phyloP scores from a whole-genome alignment of 768 basidiomycete genomes.

The Tulasnella sp. region DNA sequence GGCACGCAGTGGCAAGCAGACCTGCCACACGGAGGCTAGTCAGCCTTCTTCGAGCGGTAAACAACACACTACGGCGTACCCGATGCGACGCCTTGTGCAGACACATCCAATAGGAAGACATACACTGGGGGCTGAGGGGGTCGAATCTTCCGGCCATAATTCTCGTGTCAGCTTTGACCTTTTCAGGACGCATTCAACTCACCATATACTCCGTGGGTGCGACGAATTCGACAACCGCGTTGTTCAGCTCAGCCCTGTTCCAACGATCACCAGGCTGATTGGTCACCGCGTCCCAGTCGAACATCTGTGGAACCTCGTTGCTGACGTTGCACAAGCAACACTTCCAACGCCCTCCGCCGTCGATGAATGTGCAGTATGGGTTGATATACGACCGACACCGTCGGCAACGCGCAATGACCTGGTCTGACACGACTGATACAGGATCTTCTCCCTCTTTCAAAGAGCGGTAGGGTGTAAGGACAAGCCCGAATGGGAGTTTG shows the following conservation, averaged over 20 bases:
- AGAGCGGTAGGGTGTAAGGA: conserved; percentile 85
- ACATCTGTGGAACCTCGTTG: conserved; percentile 95
- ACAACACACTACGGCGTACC: conserved; percentile 35
- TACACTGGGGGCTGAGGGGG: conserved; percentile 97
- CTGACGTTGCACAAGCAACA: conserved; percentile 99
- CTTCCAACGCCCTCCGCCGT: conserved; percentile 96
- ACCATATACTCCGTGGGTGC: conserved; percentile 99
- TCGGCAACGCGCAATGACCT: conserved; percentile 90
- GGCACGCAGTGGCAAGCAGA: conserved; percentile 97
- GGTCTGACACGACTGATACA: conserved; percentile 86
- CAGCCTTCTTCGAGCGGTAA: background rate
- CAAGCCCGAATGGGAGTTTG: conserved; percentile 79
- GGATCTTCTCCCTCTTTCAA: conserved; percentile 59
- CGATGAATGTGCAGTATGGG: conserved; percentile 94
- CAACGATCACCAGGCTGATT: conserved; percentile 95
- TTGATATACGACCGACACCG: conserved; percentile 96
- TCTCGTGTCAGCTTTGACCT: background rate
- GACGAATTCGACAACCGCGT: conserved; percentile 90
- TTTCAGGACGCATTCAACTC: background rate
- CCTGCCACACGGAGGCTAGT: conserved; percentile 34
- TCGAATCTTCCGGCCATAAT: conserved; percentile 40
- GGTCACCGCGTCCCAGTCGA: conserved; percentile 93
- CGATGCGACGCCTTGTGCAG: conserved; percentile 81
- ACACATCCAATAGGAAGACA: conserved; percentile 94
- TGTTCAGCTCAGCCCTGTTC: conserved; percentile 86